These are phyloP conservation scores for Suillus decipiens DNA, from an alignment of 768 basidiomycete genomes.

Conservation along the genomic window DNA sequence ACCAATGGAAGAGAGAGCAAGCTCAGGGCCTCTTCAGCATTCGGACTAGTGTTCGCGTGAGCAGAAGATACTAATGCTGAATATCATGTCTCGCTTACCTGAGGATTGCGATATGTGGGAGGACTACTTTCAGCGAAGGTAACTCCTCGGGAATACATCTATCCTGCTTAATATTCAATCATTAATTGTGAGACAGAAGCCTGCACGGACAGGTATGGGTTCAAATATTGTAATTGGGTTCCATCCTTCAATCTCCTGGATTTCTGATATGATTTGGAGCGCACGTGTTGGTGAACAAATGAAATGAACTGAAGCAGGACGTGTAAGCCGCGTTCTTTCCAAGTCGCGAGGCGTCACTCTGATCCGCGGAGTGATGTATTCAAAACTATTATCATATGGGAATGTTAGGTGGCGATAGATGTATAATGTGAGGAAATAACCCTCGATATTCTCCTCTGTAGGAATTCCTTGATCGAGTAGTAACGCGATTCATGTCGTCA, in stretches of 20 bases:
- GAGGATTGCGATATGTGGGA: conserved; percentile 64
- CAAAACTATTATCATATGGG: conserved; percentile 51
- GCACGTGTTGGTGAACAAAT: conserved; percentile 83
- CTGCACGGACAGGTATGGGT: conserved; percentile 73
- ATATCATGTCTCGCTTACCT: conserved; percentile 47
- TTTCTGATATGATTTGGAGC: conserved; percentile 62
- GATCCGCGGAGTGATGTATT: conserved; percentile 73
- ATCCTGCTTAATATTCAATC: conserved; percentile 44
- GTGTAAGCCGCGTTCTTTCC: conserved; percentile 48
- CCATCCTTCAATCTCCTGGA: conserved; percentile 57
- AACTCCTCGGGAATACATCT: conserved; percentile 81
- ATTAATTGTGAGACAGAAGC: conserved; percentile 5
- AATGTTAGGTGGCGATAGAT: neutral
- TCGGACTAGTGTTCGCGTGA: conserved; percentile 54
- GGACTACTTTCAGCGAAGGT: conserved; percentile 57
- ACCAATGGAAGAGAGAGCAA: conserved; percentile 57
- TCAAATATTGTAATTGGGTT: conserved; percentile 73
- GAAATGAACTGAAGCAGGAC: conserved; percentile 68
- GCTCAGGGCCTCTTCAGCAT: conserved; percentile 79
- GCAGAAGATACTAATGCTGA: neutral
- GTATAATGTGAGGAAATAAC: conserved; percentile 37
- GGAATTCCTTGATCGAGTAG: conserved; percentile 72
- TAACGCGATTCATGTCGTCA: conserved; percentile 52
- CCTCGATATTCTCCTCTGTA: conserved; percentile 74
- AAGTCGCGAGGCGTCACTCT: conserved; percentile 75